A percentile compares a stretch with the other conserved stretches of the same genome.
Conservation (phyloP, 345 rosid genomes). For the Sisymbrium irio region DNA sequence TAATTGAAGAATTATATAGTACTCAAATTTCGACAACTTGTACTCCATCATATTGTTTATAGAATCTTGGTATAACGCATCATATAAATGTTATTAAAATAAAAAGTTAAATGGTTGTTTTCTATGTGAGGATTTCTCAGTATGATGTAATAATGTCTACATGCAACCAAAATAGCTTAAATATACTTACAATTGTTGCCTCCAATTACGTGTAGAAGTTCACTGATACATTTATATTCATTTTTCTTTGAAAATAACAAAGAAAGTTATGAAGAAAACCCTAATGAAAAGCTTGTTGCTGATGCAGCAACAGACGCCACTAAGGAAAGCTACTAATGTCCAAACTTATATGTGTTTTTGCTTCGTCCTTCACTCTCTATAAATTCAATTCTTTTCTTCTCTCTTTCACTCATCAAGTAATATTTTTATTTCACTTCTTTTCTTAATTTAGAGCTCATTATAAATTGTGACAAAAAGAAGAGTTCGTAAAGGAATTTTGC, state of each 20-base stretch:
- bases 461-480: constrained; percentile 14
- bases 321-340: constrained; percentile 61
- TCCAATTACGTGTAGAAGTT: neutral
- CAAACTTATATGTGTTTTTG: constrained; percentile 44
- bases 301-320: constrained; percentile 70
- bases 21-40: neutral
- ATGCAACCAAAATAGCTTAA: neutral
- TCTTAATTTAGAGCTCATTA: constrained; percentile 17
- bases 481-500: neutral
- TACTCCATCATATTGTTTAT: neutral
- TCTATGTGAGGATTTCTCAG: neutral
- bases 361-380: constrained; percentile 35
- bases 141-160: neutral
- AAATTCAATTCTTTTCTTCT: constrained; percentile 39
- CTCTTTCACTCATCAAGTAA: constrained; percentile 16
- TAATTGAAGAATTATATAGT: neutral
- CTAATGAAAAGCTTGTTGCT: constrained; percentile 38
- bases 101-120: neutral
- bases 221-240: neutral
- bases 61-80: neutral
- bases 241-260: neutral
- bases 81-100: neutral
- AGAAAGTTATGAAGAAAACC: constrained; percentile 4
- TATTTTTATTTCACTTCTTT: constrained; percentile 17
- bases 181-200: neutral